phyloP scores from a whole-genome alignment of 768 basidiomycete species.

The Lactarius pseudohatsudake region DNA sequence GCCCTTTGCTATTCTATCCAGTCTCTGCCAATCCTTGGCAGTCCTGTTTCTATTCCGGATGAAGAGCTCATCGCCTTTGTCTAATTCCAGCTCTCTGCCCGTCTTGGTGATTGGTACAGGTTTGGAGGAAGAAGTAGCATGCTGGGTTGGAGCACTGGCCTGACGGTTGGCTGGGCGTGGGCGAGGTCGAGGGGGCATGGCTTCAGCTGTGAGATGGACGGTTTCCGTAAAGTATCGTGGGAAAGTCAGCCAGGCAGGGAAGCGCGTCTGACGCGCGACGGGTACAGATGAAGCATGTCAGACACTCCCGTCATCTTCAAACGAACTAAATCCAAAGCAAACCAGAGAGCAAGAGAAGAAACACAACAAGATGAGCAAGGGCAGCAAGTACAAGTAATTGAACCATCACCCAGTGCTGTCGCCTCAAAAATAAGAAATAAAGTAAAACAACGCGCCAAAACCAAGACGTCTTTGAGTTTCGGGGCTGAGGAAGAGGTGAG shows the following conservation, averaged over 20 bases:
- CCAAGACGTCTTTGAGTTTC: constrained; percentile 74
- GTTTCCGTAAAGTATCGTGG: constrained; percentile 21
- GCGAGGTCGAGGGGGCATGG: constrained; percentile 29
- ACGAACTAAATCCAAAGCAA: constrained; percentile 42
- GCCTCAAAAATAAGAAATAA: constrained; percentile 72
- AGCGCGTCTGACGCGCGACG: neutral
- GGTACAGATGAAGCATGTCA: constrained; percentile 29
- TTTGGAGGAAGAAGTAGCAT: constrained; percentile 21
- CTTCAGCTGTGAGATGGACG: constrained; percentile 8
- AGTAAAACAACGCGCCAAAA: constrained; percentile 57
- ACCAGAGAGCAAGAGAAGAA: constrained; percentile 40
- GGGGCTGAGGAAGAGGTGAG: constrained; percentile 66
- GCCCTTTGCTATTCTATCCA: constrained; percentile 62
- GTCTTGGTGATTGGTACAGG: constrained; percentile 18
- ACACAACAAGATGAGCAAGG: constrained; percentile 32
- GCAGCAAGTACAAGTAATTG: constrained; percentile 31
- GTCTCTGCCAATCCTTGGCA: constrained; percentile 54
- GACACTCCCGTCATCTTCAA: constrained; percentile 45
- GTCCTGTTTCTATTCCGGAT: constrained; percentile 64
- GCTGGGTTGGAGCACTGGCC: constrained; percentile 10
- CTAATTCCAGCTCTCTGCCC: constrained; percentile 33
- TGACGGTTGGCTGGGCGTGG: constrained; percentile 29
- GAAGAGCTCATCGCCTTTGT: constrained; percentile 69
- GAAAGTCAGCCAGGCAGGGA: neutral
- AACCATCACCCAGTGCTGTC: constrained; percentile 56